Base-by-base conservation (phyloP, 495 filamentous ascomycete genomes). In the Hyaloscypha variabilis region DNA sequence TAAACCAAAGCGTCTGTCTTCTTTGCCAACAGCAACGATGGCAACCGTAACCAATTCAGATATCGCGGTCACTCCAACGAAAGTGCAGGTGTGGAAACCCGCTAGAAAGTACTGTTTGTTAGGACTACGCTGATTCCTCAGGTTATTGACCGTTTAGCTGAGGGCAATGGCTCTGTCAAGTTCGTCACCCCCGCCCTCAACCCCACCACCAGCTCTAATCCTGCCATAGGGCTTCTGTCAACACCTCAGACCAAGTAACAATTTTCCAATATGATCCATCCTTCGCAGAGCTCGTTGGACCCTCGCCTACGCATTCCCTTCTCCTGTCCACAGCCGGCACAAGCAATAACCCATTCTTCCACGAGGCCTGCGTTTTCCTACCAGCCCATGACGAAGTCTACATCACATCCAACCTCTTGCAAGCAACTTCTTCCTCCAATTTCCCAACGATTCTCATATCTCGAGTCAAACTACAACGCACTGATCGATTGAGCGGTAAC, bases 281-380 rank as follows among this genome's bases (percentile, higher is more conserved):
- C 23, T 71, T 73, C 42, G 42, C 29, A 13, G 30, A 57, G 10
- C 57, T 73, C 29, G 60, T 69, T 25, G 71, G 71, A 1, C 30
- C 66, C 19, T 51, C 53, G 24, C 71, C 71, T 13, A 67, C 61
- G 3, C 75, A 72, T 62, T 78, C 78, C 8, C 73, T 80, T 25
- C 69, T 80, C 24, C 68, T 83, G 34, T 77, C 78, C 11, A 74
- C 77, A 1, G 56, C 66, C 0, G 70, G 74, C 29, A 69, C 70
- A 23, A 73, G 72, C 28, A 72, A 68, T n/a, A 79, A 77, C 51
- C 74, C 78, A 13, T 76, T 82, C 69, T 90, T 90, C 73, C 83
- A 87, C 74, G 83, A 86, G 75, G 85, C 83, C 1, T 87, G 88
- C 56, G 80, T 85, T 58, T 91, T 64, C 64, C 56, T 71, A n/a